phyloP scores from a whole-genome alignment of 2,329 filamentous ascomycete genomes.

The Cercospora sp. region DNA sequence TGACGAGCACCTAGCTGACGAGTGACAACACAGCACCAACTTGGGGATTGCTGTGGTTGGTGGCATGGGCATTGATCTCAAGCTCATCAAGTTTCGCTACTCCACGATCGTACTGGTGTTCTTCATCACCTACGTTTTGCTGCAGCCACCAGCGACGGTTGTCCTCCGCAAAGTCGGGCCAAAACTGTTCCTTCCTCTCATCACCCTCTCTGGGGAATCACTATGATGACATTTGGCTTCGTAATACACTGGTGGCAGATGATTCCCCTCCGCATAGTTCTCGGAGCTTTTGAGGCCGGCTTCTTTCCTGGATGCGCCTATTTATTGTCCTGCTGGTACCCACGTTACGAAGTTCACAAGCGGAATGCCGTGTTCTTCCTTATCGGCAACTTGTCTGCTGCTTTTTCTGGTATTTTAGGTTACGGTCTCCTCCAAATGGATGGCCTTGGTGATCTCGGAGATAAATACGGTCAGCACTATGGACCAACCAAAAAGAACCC shows the following conservation, averaged over 20 bases:
- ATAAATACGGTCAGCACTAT: slow-evolving; percentile 38
- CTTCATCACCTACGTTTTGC: slow-evolving; percentile 71
- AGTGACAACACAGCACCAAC: slow-evolving; percentile 30
- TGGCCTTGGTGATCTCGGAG: slow-evolving; percentile 48
- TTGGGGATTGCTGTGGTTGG: slow-evolving; percentile 40
- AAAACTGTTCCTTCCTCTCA: slow-evolving; percentile 38
- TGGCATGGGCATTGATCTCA: slow-evolving; percentile 40
- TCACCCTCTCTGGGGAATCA: slow-evolving; percentile 59
- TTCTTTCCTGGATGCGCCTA: slow-evolving; percentile 63
- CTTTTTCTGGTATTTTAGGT: slow-evolving; percentile 49
- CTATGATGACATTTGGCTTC: slow-evolving; percentile 68
- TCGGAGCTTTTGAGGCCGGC: slow-evolving; percentile 62
- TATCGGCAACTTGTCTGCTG: slow-evolving; percentile 51
- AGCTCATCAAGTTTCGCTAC: slow-evolving; percentile 37
- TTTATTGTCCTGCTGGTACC: slow-evolving; percentile 64
- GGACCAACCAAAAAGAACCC: slow-evolving; percentile 37
- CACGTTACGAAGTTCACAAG: slow-evolving; percentile 43
- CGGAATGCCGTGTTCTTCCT: slow-evolving; percentile 52
- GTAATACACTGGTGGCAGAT: slow-evolving; percentile 55
- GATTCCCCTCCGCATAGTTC: slow-evolving; percentile 57
- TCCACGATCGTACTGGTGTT: slow-evolving; percentile 65
- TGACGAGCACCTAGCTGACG: neutral
- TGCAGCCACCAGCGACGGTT: slow-evolving; percentile 71
- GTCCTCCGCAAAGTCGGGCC: slow-evolving; percentile 65
- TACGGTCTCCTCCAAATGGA: slow-evolving; percentile 44